phyloP scores from a whole-genome alignment of 2,329 filamentous ascomycete genomes.

The Fusarium sp. region DNA sequence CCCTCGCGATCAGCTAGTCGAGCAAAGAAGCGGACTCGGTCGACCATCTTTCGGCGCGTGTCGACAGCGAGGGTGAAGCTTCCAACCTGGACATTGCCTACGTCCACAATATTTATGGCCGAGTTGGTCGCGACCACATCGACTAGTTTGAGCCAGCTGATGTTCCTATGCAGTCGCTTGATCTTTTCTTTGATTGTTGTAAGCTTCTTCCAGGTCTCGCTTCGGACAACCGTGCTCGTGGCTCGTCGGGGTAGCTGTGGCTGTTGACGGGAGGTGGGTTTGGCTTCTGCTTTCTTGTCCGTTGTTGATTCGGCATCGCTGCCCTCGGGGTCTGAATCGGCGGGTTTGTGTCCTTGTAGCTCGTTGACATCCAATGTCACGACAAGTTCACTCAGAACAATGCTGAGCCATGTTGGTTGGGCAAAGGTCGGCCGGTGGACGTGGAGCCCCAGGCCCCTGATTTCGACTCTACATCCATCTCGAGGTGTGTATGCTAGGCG shows the following conservation, averaged over 20 bases:
- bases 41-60: slow-evolving; percentile 89
- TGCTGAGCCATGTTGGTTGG: slow-evolving; percentile 94
- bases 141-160: slow-evolving; percentile 89
- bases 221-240: slow-evolving; percentile 56
- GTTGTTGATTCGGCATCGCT: slow-evolving; percentile 46
- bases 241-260: slow-evolving; percentile 30
- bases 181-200: slow-evolving; percentile 84
- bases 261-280: slow-evolving; percentile 42
- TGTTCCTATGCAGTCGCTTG: slow-evolving; percentile 85
- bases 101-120: slow-evolving; percentile 78
- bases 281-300: slow-evolving; percentile 37
- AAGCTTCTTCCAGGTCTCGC: slow-evolving; percentile 82
- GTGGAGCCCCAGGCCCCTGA: slow-evolving; percentile 87
- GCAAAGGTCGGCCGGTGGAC: slow-evolving; percentile 95
- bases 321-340: slow-evolving; percentile 40
- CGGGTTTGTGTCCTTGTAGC: slow-evolving; percentile 63
- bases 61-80: slow-evolving; percentile 88
- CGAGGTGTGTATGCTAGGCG: slow-evolving; percentile 89
- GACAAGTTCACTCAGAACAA: slow-evolving; percentile 86
- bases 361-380: slow-evolving; percentile 82
- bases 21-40: slow-evolving; percentile 88
- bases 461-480: slow-evolving; percentile 89
- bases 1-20: slow-evolving; percentile 72
- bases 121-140: slow-evolving; percentile 88
- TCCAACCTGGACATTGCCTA: slow-evolving; percentile 86